Evolutionary conservation across 371 early-diverging fungal genomes (phyloP).

Genomic region (Dinochytrium kinnereticum): DNA sequence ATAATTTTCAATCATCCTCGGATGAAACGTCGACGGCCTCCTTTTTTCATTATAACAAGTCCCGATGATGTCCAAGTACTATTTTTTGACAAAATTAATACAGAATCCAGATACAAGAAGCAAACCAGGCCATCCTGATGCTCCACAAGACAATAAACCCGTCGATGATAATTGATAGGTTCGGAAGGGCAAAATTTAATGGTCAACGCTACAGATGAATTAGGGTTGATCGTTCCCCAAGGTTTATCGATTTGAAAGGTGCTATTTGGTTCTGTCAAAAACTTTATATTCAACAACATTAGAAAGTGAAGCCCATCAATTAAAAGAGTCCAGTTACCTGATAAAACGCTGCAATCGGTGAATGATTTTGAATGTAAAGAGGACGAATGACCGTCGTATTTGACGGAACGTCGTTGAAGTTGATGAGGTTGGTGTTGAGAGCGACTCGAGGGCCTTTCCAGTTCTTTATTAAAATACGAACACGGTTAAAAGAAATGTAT

Average conservation of each 20-base stretch:
- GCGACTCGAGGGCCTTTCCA: constrained; percentile 47
- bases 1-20: constrained; percentile 49
- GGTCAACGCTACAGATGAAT: constrained; percentile 52
- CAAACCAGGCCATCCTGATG: constrained; percentile 53
- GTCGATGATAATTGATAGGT: constrained; percentile 58
- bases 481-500: not conserved
- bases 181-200: constrained; percentile 53
- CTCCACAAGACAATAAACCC: constrained; percentile 58
- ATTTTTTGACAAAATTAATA: not conserved
- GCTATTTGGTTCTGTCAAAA: constrained; percentile 47
- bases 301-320: not conserved
- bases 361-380: constrained; percentile 47
- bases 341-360: constrained; percentile 44
- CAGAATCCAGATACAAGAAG: not conserved
- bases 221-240: constrained; percentile 48
- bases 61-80: constrained; percentile 55
- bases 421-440: constrained; percentile 43
- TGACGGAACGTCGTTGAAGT: constrained; percentile 53
- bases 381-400: constrained; percentile 43
- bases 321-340: constrained; percentile 41
- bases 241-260: constrained; percentile 55
- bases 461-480: not conserved
- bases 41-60: constrained; percentile 57
- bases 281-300: constrained; percentile 32
- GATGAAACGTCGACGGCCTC: constrained; percentile 53